These are phyloP conservation scores for Chlorella sp. DNA, from an alignment of 139 green algal species.

Conservation along the genomic window DNA sequence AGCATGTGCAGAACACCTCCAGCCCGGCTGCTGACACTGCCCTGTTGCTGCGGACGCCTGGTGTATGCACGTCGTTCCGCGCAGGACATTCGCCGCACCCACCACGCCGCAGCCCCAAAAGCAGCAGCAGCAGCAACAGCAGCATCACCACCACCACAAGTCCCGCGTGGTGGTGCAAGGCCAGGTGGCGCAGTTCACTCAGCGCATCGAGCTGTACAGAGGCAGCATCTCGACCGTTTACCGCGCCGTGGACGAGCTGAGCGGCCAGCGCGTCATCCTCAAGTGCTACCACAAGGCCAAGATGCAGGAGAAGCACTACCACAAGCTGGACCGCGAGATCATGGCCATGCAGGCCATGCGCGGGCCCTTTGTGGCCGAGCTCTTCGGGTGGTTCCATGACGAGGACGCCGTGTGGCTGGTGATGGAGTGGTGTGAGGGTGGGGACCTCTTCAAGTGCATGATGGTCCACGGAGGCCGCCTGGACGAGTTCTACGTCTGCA, in stretches of 20 bases:
- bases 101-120: no score
- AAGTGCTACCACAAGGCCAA: slow-evolving; percentile 74
- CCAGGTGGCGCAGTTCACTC: slow-evolving; percentile 39
- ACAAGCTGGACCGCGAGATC: slow-evolving; percentile 62
- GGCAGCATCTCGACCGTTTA: slow-evolving; percentile 72
- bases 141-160: no score
- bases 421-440: slow-evolving; percentile 71
- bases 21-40: no score
- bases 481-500: slow-evolving; percentile 63
- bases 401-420: slow-evolving; percentile 52
- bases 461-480: slow-evolving; percentile 51
- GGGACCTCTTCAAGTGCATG: slow-evolving; percentile 78
- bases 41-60: no score
- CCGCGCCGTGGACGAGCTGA: slow-evolving; percentile 41
- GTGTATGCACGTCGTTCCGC: no score
- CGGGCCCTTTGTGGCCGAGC: slow-evolving; percentile 44
- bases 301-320: slow-evolving; percentile 60
- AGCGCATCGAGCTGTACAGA: slow-evolving; percentile 56
- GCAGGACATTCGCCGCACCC: no score
- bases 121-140: no score
- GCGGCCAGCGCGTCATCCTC: slow-evolving; percentile 52
- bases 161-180: no score
- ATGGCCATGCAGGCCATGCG: slow-evolving; percentile 10
- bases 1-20: no score
- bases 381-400: slow-evolving; percentile 61